Conservation (phyloP, 768 basidiomycete genomes). For the Lactarius pseudohatsudake region DNA sequence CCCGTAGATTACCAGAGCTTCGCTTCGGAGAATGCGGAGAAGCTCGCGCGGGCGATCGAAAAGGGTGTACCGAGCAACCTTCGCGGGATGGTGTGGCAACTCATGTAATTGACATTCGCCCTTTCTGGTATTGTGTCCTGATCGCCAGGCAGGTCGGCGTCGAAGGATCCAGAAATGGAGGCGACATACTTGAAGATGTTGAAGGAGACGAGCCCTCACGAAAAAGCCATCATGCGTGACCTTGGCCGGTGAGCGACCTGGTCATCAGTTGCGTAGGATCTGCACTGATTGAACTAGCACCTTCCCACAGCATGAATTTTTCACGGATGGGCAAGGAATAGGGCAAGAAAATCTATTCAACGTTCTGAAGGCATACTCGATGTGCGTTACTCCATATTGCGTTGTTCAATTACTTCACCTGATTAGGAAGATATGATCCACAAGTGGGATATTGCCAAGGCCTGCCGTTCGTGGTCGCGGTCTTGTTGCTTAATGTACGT, state of each 20-base stretch:
- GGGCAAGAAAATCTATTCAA: conserved; percentile 98
- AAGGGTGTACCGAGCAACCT: conserved; percentile 84
- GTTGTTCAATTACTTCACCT: conserved; percentile 18
- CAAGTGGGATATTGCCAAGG: conserved; percentile 99
- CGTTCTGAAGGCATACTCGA: conserved; percentile 94
- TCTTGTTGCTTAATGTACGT: conserved; percentile 82
- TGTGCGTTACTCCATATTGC: conserved; percentile 48
- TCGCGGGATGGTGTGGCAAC: conserved; percentile 95
- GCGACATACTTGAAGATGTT: conserved; percentile 75
- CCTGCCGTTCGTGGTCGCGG: conserved; percentile 92
- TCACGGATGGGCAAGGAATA: conserved; percentile 89
- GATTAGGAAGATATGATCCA: conserved; percentile 65
- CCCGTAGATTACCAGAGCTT: conserved; percentile 80
- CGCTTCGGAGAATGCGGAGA: conserved; percentile 73
- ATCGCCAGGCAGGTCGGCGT: conserved; percentile 67
- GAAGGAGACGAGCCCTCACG: conserved; percentile 83
- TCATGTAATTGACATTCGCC: conserved; percentile 57
- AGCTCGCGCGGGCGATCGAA: conserved; percentile 87
- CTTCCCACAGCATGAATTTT: conserved; percentile 96
- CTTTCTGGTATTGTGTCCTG: conserved; percentile 3
- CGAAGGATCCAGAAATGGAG: conserved; percentile 88
- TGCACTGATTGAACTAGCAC: conserved; percentile 51
- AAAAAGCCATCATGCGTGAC: conserved; percentile 93
- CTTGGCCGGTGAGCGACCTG: conserved; percentile 63
- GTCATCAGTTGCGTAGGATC: background rate